Evolutionary conservation across 306 rosid species (phyloP).

Genomic region (Sindora glabra): DNA sequence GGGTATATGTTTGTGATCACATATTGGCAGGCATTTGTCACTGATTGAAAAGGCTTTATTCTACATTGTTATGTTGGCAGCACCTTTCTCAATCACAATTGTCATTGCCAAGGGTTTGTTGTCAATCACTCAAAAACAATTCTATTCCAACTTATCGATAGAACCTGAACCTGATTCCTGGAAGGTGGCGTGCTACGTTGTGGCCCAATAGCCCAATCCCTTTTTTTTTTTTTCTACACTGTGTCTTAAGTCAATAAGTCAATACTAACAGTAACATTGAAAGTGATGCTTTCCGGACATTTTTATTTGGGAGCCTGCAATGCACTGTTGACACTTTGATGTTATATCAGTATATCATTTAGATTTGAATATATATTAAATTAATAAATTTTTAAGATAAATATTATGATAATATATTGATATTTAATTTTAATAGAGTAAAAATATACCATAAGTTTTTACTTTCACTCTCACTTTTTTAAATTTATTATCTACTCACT

Average conservation of each 20-base stretch:
- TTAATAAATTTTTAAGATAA: too few species aligned
- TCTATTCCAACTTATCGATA: slow-evolving; percentile 10
- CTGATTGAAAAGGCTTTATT: slow-evolving; percentile 13
- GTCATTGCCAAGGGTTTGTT: slow-evolving; percentile 13
- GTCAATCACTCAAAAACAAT: slow-evolving; percentile 2
- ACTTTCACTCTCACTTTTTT: too few species aligned
- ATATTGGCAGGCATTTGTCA: slow-evolving; percentile 19
- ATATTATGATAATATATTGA: too few species aligned
- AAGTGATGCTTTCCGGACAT: too few species aligned
- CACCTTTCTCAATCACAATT: slow-evolving; percentile 33
- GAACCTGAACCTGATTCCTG: slow-evolving; percentile 27
- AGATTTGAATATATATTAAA: too few species aligned
- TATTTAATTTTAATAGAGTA: too few species aligned
- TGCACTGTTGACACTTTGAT: too few species aligned
- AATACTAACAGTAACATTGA: too few species aligned
- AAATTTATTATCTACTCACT: too few species aligned
- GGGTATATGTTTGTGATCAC: slow-evolving; percentile 10
- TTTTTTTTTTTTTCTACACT: neutral
- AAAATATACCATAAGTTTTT: too few species aligned
- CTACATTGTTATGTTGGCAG: slow-evolving; percentile 8
- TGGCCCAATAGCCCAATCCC: slow-evolving; percentile 18
- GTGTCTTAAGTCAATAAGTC: neutral
- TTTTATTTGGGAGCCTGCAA: too few species aligned
- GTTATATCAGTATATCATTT: too few species aligned
- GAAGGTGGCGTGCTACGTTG: slow-evolving; percentile 6